phyloP scores from a whole-genome alignment of 768 basidiomycete species.

The Sutorius australiensis region DNA sequence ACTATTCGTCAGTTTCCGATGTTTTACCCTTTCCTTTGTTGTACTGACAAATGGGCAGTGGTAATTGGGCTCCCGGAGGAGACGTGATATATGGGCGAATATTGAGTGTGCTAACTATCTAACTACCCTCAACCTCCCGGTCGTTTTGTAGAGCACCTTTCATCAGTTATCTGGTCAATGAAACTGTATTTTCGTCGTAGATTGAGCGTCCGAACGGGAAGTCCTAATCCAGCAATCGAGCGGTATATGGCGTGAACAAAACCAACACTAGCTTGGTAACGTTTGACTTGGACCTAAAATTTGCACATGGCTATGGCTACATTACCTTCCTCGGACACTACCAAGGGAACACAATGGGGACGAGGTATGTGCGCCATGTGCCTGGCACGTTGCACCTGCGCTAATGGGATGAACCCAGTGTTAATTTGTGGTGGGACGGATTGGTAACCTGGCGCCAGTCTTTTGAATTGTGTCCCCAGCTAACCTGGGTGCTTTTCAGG shows the following conservation, averaged over 20 bases:
- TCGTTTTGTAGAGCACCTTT: constrained; percentile 1
- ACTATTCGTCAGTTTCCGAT: constrained; percentile 26
- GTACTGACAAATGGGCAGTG: constrained; percentile 21
- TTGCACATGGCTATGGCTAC: constrained; percentile 31
- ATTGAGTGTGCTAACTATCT: neutral
- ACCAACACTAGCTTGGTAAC: constrained; percentile 11
- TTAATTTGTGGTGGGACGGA: constrained; percentile 84
- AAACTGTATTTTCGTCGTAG: constrained; percentile 16
- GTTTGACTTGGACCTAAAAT: constrained; percentile 21
- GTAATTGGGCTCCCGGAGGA: constrained; percentile 24
- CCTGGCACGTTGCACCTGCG: constrained; percentile 6
- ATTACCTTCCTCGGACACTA: constrained; percentile 20
- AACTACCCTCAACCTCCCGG: neutral
- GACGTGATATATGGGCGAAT: constrained; percentile 1
- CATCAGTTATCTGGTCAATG: neutral
- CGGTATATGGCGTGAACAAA: constrained; percentile 10
- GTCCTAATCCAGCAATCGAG: constrained; percentile 32
- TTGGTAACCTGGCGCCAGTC: constrained; percentile 47
- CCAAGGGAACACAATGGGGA: constrained; percentile 42
- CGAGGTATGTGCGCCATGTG: constrained; percentile 28
- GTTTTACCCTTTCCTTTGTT: neutral
- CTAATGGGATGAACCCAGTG: constrained; percentile 43
- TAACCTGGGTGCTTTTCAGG: constrained; percentile 41
- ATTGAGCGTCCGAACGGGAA: constrained; percentile 25
- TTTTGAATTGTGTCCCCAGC: neutral